Percentiles rank a stretch among this genome's conserved stretches.
These are phyloP conservation scores for Cutaneotrichosporon cavernicola DNA, from an alignment of 1,284 basidiomycete species.

Conservation along the genomic window DNA sequence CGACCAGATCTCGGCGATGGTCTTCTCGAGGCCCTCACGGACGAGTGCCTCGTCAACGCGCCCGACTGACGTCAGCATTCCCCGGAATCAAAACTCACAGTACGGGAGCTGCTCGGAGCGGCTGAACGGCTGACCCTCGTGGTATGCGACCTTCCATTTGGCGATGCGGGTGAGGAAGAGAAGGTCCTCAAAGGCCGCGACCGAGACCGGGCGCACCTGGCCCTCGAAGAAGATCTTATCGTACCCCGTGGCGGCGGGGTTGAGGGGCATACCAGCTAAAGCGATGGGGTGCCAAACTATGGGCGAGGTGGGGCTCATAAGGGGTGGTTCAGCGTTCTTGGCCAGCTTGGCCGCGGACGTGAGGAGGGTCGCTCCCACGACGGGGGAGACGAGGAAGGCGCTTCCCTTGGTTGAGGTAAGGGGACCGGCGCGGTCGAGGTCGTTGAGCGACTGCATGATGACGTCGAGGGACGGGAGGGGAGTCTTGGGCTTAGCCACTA, in stretches of 20 bases:
- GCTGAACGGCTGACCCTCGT: background rate
- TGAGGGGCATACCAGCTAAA: background rate
- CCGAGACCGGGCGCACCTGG: background rate
- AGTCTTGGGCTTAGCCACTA: background rate
- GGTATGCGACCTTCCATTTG: slow-evolving; percentile 5
- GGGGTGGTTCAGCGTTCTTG: background rate
- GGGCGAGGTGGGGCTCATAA: background rate
- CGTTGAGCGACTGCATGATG: background rate
- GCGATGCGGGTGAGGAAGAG: slow-evolving; percentile 3
- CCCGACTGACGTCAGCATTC: background rate
- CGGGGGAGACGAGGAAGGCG: background rate
- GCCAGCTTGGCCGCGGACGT: background rate
- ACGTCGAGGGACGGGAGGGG: background rate
- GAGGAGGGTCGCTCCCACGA: background rate
- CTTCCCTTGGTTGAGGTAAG: background rate
- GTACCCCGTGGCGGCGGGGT: background rate
- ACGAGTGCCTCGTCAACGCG: slow-evolving; percentile 1
- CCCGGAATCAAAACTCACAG: background rate
- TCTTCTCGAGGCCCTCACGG: slow-evolving; percentile 1
- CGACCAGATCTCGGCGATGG: background rate
- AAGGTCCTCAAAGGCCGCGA: background rate
- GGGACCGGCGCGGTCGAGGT: slow-evolving; percentile 1
- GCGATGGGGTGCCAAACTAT: background rate
- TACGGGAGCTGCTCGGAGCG: slow-evolving; percentile 2
- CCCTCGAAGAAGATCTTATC: slow-evolving; percentile 1